Conservation (phyloP, 129 eudicot genomes). For the Ambrosia trifida region DNA sequence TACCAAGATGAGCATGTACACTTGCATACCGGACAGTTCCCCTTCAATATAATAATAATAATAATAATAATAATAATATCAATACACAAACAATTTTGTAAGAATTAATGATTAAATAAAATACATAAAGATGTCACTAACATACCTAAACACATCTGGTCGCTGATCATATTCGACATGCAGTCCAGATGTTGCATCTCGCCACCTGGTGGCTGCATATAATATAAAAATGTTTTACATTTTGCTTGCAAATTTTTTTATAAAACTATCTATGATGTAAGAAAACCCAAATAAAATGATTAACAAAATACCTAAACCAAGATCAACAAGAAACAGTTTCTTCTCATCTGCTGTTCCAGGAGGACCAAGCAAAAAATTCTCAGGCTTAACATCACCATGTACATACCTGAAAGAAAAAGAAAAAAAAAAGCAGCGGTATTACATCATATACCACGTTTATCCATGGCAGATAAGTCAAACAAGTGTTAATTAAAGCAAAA, state of each 20-base stretch:
- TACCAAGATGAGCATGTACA: constrained; percentile 95
- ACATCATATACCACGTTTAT: not conserved
- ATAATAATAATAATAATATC: not conserved
- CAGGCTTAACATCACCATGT: constrained; percentile 95
- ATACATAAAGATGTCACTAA: not conserved
- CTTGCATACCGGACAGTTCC: constrained; percentile 97
- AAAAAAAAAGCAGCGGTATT: not conserved
- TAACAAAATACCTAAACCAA: constrained; percentile 66
- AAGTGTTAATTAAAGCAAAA: not conserved
- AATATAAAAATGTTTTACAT: constrained; percentile 18
- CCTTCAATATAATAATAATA: constrained; percentile 35
- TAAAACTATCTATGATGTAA: not conserved
- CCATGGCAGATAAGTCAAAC: not conserved
- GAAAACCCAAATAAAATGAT: not conserved
- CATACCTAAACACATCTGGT: constrained; percentile 84
- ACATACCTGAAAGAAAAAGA: constrained; percentile 87
- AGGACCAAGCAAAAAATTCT: constrained; percentile 87
- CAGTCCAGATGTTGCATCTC: constrained; percentile 56
- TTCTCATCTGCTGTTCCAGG: constrained; percentile 83
- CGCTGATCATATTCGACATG: constrained; percentile 94
- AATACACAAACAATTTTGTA: not conserved
- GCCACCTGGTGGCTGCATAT: constrained; percentile 71
- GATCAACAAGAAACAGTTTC: constrained; percentile 83
- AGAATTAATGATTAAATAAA: constrained; percentile 9
- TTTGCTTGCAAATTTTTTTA: not conserved